Evolutionary conservation across 257 asterid genomes (phyloP).

Genomic region (Plantago elongata): DNA sequence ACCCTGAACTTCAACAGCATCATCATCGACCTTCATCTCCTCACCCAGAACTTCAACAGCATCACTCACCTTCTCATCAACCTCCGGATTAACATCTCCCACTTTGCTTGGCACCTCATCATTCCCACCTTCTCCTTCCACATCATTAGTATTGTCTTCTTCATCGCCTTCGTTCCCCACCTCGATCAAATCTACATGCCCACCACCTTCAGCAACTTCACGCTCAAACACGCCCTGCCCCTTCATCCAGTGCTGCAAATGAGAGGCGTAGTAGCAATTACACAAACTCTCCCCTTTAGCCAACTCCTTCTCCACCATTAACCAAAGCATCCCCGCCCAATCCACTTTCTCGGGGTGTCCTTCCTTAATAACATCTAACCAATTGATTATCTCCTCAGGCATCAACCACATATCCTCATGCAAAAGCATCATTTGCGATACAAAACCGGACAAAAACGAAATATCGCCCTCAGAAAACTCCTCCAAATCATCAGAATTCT

Average conservation of each 20-base stretch:
- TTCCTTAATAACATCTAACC: slow-evolving; percentile 54
- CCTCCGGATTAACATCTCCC: slow-evolving; percentile 20
- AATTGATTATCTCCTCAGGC: slow-evolving; percentile 60
- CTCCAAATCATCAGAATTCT: slow-evolving; percentile 15
- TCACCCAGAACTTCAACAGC: slow-evolving; percentile 20
- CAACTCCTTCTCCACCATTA: slow-evolving; percentile 90
- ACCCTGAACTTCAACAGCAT: slow-evolving; percentile 25
- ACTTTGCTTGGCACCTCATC: too few species aligned
- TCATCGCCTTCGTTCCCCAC: slow-evolving; percentile 29
- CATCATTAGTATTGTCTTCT: slow-evolving; percentile 16
- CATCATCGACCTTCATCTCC: slow-evolving; percentile 40
- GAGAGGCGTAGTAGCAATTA: slow-evolving; percentile 78
- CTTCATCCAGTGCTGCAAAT: slow-evolving; percentile 73
- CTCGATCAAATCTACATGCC: not conserved
- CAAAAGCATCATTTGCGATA: slow-evolving; percentile 66
- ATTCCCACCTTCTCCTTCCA: slow-evolving; percentile 15
- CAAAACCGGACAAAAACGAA: slow-evolving; percentile 42
- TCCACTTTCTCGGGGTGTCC: slow-evolving; percentile 88
- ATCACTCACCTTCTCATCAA: slow-evolving; percentile 13
- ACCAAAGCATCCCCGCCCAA: slow-evolving; percentile 81
- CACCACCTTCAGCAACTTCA: slow-evolving; percentile 17
- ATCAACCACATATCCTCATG: slow-evolving; percentile 77
- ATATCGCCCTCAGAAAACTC: slow-evolving; percentile 43
- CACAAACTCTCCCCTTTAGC: slow-evolving; percentile 49
- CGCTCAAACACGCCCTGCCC: slow-evolving; percentile 34